Evolutionary conservation across 2,329 filamentous ascomycete species (phyloP).

Genomic region (Fusarium continuum): DNA sequence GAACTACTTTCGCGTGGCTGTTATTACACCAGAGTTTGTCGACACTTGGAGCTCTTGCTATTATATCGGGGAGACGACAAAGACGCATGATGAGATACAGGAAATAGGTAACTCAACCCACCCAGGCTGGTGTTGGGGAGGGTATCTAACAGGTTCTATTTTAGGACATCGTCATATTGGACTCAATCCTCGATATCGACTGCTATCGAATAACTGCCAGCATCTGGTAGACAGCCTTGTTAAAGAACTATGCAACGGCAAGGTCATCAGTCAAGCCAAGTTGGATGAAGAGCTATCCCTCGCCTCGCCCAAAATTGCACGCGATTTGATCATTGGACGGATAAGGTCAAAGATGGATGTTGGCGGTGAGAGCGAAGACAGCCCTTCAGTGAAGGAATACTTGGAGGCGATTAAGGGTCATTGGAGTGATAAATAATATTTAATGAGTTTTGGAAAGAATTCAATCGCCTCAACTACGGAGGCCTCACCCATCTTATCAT

Average conservation of each 20-base stretch:
- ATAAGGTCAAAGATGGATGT: slow-evolving; percentile 34
- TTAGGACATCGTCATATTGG: slow-evolving; percentile 30
- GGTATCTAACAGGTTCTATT: slow-evolving; percentile 15
- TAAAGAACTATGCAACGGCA: slow-evolving; percentile 42
- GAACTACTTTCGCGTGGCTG: slow-evolving; percentile 37
- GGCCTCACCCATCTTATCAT: too few relatives aligned
- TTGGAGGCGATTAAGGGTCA: slow-evolving; percentile 26
- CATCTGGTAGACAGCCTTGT: slow-evolving; percentile 38
- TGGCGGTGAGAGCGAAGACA: slow-evolving; percentile 33
- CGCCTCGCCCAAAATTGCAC: slow-evolving; percentile 35
- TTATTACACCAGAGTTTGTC: slow-evolving; percentile 36
- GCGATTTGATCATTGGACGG: slow-evolving; percentile 34
- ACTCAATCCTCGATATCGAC: slow-evolving; percentile 26
- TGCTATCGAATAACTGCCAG: slow-evolving; percentile 41
- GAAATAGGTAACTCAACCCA: slow-evolving; percentile 21
- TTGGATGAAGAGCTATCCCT: slow-evolving; percentile 36
- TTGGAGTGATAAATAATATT: slow-evolving; percentile 5
- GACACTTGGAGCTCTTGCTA: slow-evolving; percentile 41
- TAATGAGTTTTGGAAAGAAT: too few relatives aligned
- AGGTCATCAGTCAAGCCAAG: slow-evolving; percentile 39
- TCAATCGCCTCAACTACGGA: too few relatives aligned
- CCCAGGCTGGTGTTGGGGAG: background rate
- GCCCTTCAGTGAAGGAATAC: slow-evolving; percentile 35
- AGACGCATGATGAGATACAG: slow-evolving; percentile 37
- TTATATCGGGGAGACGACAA: slow-evolving; percentile 42